Evolutionary conservation across 148 eudicot species (phyloP), one percentile per base, ranked within the genome.

Genomic region (Rhododendron henanense): DNA sequence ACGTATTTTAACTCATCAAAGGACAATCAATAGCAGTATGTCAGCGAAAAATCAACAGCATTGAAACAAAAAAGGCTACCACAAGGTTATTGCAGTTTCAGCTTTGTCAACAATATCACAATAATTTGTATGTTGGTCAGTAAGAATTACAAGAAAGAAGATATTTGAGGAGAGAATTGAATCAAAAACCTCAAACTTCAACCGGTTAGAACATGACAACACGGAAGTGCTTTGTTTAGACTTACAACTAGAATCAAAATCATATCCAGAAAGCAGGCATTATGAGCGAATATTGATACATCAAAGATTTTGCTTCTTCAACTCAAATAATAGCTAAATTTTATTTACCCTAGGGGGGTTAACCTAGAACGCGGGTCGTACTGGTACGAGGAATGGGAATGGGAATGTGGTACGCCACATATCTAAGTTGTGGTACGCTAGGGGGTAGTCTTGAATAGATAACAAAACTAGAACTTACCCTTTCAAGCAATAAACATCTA

Each of bases 221-320:
- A 10, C 10, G 28, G 47, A 71, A 51, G 50, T 65, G 65, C 59
- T 59, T 69, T 51, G 25, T 81, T 86, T 76, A 76, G 37, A 57
- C 82, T 50, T 45, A 77, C 82, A 77, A 59, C 35, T 37, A 74
- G 45, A 74, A 44, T 44, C 48, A 74, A 18, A 84, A 50, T 79
- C 59, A 80, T 53, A 67, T 21, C 44, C 23, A 77, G 82, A 31
- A 31, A 37, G 69, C 59, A 39, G 80, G 80, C 33, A 74, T 45
- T 21, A 47, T 48, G 55, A 21, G 18, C 21, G 44, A 71, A 84
- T 44, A 35, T 10, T 33, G 35, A 73, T 51, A 6, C 48, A 48
- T 50, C 33, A 35, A 50, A 35, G 19, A 74, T 31, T 74, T 16
- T 35, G 11, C 14, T 61, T 25, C 37, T 59, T 39, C 69, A 13